Evolutionary conservation across 306 rosid genomes (phyloP), one percentile per base, ranked within the genome.

Genomic region (Acacia confusa): DNA sequence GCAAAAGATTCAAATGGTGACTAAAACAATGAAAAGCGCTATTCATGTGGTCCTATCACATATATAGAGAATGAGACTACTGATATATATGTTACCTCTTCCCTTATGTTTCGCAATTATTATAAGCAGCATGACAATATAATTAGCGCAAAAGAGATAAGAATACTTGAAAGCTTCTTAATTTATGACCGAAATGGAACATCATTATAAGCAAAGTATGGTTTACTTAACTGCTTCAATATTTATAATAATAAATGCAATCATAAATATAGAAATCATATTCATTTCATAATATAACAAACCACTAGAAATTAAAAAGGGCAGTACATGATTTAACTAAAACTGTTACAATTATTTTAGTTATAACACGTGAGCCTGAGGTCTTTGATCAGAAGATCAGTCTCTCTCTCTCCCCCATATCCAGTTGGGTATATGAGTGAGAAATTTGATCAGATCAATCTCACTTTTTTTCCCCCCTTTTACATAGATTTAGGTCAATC

Each of bases 381-480:
- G 80, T 82, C 65, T 73, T 84, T 16, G 15, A 47, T 47, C 73
- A 87, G 79, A 82, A 81, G 75, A 79, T 14, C 16, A 47, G 77
- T 65, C 66, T 68, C 81, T 34, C 22, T 4, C 80, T 27, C 80
- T 5, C 27, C 32, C 52, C 53, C 28, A 69, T 69, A 43, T 79
- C 85, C 85, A 68, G 82, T 81, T 78, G 86, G 40, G 47, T 68
- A 43, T 70, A 50, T 16, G 75, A 74, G 72, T 43, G 82, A 87
- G 90, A 78, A 77, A 86, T 78, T 50, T 61, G 86, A 86, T 77
- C 45, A 41, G 12, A 43, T 43, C 79, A 86, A 80, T 86, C 90
- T 86, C 87, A 71, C 57, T 24, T 22, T 44, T 24, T 22, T 44
- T 47, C 86, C 14, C 86, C 82, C 79, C 28, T 44, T 87, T 85